Evolutionary conservation across 2,329 filamentous ascomycete genomes (phyloP).

Genomic region (Colletotrichum filicis): DNA sequence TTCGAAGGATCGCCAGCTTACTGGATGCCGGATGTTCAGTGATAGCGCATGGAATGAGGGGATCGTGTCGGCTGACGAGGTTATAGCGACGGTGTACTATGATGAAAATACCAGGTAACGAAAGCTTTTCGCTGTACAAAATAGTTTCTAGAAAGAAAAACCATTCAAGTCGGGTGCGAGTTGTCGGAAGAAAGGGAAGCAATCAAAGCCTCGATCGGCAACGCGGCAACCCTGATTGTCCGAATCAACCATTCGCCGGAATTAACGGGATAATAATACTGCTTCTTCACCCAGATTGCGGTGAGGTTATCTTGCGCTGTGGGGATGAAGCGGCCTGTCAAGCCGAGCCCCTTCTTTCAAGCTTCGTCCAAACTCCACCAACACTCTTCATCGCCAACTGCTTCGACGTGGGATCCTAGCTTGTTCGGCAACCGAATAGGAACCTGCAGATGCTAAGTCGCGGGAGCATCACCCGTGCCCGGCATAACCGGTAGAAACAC

Average conservation of each 20-base stretch:
- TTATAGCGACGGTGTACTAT: neutral
- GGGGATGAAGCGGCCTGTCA: neutral
- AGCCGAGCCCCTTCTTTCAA: neutral
- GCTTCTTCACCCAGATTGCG: neutral
- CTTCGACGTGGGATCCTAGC: neutral
- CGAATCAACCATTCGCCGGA: neutral
- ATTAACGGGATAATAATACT: neutral
- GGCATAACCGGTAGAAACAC: slow-evolving; percentile 7
- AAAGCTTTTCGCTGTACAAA: neutral
- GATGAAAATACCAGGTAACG: neutral
- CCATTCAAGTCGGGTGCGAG: neutral
- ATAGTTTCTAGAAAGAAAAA: neutral
- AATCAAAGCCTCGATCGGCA: neutral
- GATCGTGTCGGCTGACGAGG: neutral
- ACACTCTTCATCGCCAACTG: neutral
- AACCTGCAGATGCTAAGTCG: neutral
- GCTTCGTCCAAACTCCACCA: neutral
- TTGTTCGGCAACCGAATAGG: neutral
- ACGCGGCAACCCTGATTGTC: neutral
- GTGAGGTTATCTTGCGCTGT: neutral
- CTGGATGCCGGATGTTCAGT: slow-evolving; percentile 27
- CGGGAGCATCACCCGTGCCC: slow-evolving; percentile 14
- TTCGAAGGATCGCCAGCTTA: slow-evolving; percentile 30
- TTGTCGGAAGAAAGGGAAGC: too few relatives aligned
- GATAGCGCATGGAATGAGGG: neutral